Base-by-base conservation (phyloP, 1,284 basidiomycete species). In the Cryptococcus jaspeensis region DNA sequence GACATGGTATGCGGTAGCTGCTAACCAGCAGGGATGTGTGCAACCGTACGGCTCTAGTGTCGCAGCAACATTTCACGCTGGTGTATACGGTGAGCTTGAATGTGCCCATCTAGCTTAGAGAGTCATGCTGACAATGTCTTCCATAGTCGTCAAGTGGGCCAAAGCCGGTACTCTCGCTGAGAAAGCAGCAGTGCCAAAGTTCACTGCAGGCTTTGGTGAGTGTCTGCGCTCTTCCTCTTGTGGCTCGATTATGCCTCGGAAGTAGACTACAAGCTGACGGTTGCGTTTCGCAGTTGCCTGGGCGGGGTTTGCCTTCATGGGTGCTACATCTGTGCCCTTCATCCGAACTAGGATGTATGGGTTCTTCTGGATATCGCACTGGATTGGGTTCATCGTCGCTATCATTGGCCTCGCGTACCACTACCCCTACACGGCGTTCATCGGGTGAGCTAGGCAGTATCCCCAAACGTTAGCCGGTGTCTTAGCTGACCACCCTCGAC, bases 381-480 rank as follows among this genome's bases (percentile, higher is more conserved):
- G 81, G 46, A 71, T 89, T 85, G 65, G 82, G 64, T 89, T 90
- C 76, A 88, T 90, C 56, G 88, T 77, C 71, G 87, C 90, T 66
- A 85, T 84, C n/a, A 86, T 88, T 12, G 89, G 87, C 45, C 84
- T 86, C 5, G 87, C 87, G 77, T 89, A 90, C 85, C 90, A 92
- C 40, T 87, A 88, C 71, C 88, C 88, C 70, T 81, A 84, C 40
- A 84, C 85, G 0, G 85, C 85, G 23, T 82, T 79, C 28, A 87
- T 84, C 80, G 85, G 61, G 69, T 70, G 40, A 64, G 69, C 53
- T 49, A 3, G 25, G 11, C 16, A 3, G 22, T 23, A 16, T 4
- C 3, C 32, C 15, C 38, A 8, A 25, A 28, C 35, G 4, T 23
- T 3, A 37, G 2, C 28, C 5, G 5, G 9, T 12, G 7, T 18